A percentile compares a stretch with the other conserved stretches of the same genome.
Conservation (phyloP, 1,139 yeast species). For the Hyphopichia pseudoburtonii region DNA sequence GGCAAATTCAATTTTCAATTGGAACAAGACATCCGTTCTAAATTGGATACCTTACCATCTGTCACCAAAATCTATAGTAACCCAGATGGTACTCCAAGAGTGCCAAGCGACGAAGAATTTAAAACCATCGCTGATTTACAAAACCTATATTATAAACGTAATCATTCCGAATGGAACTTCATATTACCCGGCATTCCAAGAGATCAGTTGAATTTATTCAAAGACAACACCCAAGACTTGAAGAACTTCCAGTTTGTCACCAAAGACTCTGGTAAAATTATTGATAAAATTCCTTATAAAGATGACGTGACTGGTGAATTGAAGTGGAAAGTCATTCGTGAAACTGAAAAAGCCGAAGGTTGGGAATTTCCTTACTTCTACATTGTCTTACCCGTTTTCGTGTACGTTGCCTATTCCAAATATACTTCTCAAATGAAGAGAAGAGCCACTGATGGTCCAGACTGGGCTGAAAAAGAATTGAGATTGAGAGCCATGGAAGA, state of each 20-base stretch:
- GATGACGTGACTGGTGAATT: slow-evolving; percentile 77
- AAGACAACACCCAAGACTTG: slow-evolving; percentile 66
- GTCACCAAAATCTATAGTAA: slow-evolving; percentile 65
- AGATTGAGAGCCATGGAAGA: slow-evolving; percentile 75
- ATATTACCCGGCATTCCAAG: slow-evolving; percentile 53
- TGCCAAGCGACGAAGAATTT: slow-evolving; percentile 70
- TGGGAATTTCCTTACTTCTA: slow-evolving; percentile 80
- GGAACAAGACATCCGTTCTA: slow-evolving; percentile 44
- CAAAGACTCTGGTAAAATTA: slow-evolving; percentile 64
- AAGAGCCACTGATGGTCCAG: slow-evolving; percentile 50
- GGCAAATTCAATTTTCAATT: slow-evolving; percentile 42
- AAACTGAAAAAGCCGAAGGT: slow-evolving; percentile 74
- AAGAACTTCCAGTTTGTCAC: slow-evolving; percentile 58
- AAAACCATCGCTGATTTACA: slow-evolving; percentile 74
- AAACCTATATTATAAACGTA: slow-evolving; percentile 57
- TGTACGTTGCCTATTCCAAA: slow-evolving; percentile 44
- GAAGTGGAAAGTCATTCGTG: slow-evolving; percentile 78
- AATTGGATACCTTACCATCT: slow-evolving; percentile 51
- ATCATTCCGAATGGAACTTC: slow-evolving; percentile 62
- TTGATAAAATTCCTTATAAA: slow-evolving; percentile 83
- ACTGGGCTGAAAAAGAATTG: slow-evolving; percentile 86
- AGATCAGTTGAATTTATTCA: slow-evolving; percentile 58
- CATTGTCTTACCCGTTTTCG: slow-evolving; percentile 64
- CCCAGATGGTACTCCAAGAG: slow-evolving; percentile 76
- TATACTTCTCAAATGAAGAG: slow-evolving; percentile 46